Base-by-base conservation (phyloP, 139 green algal genomes). In the Penium margaritaceum region DNA sequence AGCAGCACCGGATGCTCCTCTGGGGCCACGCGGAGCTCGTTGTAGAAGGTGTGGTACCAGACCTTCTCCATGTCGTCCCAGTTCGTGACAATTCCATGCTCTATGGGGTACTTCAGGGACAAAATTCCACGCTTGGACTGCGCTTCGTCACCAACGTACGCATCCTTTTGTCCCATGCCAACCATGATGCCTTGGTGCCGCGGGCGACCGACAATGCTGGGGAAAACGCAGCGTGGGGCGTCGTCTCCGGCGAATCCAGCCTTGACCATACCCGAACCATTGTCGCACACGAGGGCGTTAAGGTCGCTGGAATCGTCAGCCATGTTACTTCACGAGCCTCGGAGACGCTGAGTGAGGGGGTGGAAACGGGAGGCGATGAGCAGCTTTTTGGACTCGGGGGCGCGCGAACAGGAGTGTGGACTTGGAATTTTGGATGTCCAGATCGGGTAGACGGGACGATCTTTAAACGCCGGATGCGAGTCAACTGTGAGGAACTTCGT, bases 1-100 rank as follows among this genome's bases (percentile, higher is more conserved):
- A 98, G 84, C 68, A 98, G 84, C 71, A 98, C 91, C n/a, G 94
- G 92, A 83, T 98, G 94, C 87, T 98, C 94, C 84, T 98, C 94
- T 4, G 94, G 94, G 1, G 92, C 90, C 34, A 98, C 92, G n/a
- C 94, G 90, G 51, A 98, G 89, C 91, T 98, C 94, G 69, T 98
- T 98, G 89, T 96, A 98, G 70, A 98, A 98, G 37, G 94, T 98
- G 88, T 98, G 94, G 81, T 98, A 92, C 94, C 92, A 98, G 82
- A 98, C 97, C 90, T 97, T 98, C 89, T 98, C 94, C 94, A 98
- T 98, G 85, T 98, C 94, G 65, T 98, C 94, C 94, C 94, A 98
- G 88, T 97, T 96, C 53, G 86, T 97, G 27, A 98, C 92, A 35
- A 97, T 94, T 53, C 80, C 80, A 36, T 85, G 80, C 61, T 85